phyloP scores from a whole-genome alignment of 495 filamentous ascomycete genomes.

The Parathielavia appendiculata region DNA sequence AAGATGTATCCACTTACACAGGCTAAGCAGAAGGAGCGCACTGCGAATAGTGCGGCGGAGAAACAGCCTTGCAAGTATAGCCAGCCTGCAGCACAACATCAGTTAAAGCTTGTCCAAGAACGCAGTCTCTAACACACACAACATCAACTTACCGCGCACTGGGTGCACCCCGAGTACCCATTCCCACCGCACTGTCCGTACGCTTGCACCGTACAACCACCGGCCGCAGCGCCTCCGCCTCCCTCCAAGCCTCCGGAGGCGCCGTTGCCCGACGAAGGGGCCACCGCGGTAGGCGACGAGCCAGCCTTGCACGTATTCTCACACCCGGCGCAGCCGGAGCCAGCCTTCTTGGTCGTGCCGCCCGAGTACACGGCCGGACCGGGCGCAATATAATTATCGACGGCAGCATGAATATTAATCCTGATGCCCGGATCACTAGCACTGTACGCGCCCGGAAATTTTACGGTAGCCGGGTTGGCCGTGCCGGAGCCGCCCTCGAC shows the following conservation, averaged over 20 bases:
- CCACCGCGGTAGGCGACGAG: conserved; percentile 22
- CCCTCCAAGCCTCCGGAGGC: conserved; percentile 22
- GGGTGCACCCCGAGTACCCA: conserved; percentile 42
- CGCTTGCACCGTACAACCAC: no score
- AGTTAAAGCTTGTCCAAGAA: not conserved
- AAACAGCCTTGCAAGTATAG: conserved; percentile 24
- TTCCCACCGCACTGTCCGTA: conserved; percentile 46
- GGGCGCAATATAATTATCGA: conserved; percentile 36
- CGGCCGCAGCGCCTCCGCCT: conserved; percentile 31
- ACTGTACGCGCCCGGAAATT: conserved; percentile 47
- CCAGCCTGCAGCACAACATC: conserved; percentile 23
- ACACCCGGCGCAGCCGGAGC: conserved; percentile 35
- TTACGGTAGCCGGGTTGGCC: conserved; percentile 36
- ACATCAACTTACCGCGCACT: conserved; percentile 39
- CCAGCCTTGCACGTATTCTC: conserved; percentile 39
- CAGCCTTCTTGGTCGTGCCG: conserved; percentile 36
- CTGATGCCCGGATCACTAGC: conserved; percentile 46
- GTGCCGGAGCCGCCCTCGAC: conserved; percentile 34
- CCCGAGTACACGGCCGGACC: conserved; percentile 41
- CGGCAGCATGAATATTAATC: conserved; percentile 43
- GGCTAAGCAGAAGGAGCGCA: conserved; percentile 25
- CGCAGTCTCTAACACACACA: no score
- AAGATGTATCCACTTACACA: not conserved
- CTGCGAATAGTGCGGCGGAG: conserved; percentile 37
- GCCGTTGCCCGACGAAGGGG: conserved; percentile 14